Percentiles rank a stretch among this genome's conserved stretches.
Evolutionary conservation across 2,329 filamentous ascomycete genomes (phyloP).

Genomic region (Penicillium sp.): DNA sequence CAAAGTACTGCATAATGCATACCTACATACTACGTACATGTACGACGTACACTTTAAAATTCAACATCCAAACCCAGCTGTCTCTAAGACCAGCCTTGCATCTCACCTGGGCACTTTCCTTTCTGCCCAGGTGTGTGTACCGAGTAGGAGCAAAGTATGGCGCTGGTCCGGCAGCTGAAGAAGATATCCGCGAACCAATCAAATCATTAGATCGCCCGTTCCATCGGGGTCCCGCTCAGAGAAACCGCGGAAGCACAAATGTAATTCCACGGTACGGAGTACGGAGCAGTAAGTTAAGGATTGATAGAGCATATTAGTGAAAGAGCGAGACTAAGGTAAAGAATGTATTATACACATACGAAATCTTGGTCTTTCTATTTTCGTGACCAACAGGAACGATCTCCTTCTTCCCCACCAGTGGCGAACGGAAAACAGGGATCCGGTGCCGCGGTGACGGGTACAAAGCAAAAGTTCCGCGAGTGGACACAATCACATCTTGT

Average conservation of each 20-base stretch:
- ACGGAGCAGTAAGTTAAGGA: slow-evolving; percentile 1
- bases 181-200: slow-evolving; percentile 25
- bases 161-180: slow-evolving; percentile 9
- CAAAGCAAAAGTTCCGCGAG: slow-evolving; percentile 15
- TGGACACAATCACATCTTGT: slow-evolving; percentile 9
- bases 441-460: slow-evolving; percentile 41
- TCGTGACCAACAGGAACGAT: slow-evolving; percentile 22
- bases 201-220: background rate
- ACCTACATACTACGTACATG: background rate
- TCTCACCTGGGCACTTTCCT: background rate
- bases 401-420: slow-evolving; percentile 18
- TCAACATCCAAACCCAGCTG: background rate
- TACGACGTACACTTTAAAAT: background rate
- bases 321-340: background rate
- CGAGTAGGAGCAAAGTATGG: background rate
- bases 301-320: slow-evolving; percentile 9
- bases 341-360: background rate
- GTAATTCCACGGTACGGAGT: slow-evolving; percentile 11
- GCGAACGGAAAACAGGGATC: slow-evolving; percentile 34
- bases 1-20: background rate
- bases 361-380: background rate
- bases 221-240: slow-evolving; percentile 7
- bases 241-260: slow-evolving; percentile 9
- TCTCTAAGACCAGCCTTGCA: background rate
- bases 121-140: background rate